A percentile compares a stretch with the other conserved stretches of the same genome.
phyloP scores from a whole-genome alignment of 2,329 filamentous ascomycete genomes.

The Hypocrella siamensis region DNA sequence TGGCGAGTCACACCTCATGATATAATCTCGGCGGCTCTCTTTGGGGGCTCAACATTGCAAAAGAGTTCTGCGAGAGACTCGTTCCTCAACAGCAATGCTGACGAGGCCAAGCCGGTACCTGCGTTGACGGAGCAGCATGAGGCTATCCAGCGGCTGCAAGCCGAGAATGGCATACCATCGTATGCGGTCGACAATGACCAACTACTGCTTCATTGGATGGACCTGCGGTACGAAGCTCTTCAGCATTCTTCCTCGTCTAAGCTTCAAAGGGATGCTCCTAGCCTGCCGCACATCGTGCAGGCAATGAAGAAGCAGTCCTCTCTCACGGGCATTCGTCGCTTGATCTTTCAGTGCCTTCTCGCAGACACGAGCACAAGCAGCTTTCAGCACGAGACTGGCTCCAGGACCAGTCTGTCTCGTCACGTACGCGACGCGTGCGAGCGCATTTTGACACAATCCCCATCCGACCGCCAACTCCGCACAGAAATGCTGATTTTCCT shows the following conservation, averaged over 20 bases:
- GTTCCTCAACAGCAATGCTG: neutral
- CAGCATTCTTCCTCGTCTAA: neutral
- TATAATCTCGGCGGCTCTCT: constrained; percentile 21
- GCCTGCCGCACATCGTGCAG: constrained; percentile 6
- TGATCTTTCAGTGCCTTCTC: constrained; percentile 13
- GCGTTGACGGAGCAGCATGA: neutral
- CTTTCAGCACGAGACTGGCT: constrained; percentile 5
- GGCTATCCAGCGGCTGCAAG: constrained; percentile 9
- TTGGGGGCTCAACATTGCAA: neutral
- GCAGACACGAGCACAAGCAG: constrained; percentile 7
- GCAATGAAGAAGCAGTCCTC: constrained; percentile 10
- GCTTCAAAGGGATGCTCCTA: constrained; percentile 1
- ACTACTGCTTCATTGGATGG: constrained; percentile 20
- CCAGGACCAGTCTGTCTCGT: constrained; percentile 5
- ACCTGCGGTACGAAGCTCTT: constrained; percentile 11
- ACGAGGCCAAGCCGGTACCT: neutral
- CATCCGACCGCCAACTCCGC: constrained; percentile 1
- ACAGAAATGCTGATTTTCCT: constrained; percentile 18
- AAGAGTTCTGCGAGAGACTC: neutral
- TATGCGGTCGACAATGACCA: constrained; percentile 13
- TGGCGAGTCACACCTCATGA: constrained; percentile 28
- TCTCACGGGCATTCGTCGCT: constrained; percentile 13
- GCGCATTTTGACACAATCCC: constrained; percentile 6
- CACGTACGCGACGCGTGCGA: constrained; percentile 11
- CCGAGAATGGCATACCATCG: constrained; percentile 15